Percentiles rank a stretch among this genome's conserved stretches.
Evolutionary conservation across 768 basidiomycete species (phyloP).

Genomic region (Obba rivulosa): DNA sequence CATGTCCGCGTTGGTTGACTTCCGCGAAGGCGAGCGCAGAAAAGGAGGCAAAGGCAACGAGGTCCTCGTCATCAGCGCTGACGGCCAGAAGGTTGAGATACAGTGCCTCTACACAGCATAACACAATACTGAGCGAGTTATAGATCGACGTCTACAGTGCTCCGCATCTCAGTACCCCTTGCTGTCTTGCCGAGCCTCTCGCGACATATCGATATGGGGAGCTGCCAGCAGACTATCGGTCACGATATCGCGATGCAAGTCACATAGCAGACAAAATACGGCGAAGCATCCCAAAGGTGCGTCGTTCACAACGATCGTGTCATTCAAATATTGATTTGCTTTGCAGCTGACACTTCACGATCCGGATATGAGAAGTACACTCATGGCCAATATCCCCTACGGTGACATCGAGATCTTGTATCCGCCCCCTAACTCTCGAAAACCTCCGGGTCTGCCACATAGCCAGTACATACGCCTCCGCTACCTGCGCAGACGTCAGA

Average conservation of each 20-base stretch:
- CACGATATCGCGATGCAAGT: conserved; percentile 42
- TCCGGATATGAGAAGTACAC: conserved; percentile 35
- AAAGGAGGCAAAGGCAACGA: conserved; percentile 40
- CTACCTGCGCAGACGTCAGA: conserved; percentile 5
- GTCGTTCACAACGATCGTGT: background rate
- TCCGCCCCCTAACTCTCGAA: background rate
- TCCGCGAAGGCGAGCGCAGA: conserved; percentile 48
- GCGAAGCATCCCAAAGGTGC: conserved; percentile 47
- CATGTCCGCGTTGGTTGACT: conserved; percentile 45
- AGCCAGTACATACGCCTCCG: conserved; percentile 10
- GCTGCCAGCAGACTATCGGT: conserved; percentile 39
- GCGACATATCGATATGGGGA: conserved; percentile 28
- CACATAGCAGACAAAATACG: conserved; percentile 43
- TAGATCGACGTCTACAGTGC: conserved; percentile 44
- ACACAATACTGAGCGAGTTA: too few relatives aligned
- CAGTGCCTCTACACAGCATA: background rate
- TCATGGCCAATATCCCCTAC: conserved; percentile 47
- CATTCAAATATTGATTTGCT: background rate
- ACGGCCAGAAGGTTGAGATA: conserved; percentile 31
- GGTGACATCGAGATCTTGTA: conserved; percentile 44
- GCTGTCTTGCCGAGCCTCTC: conserved; percentile 40
- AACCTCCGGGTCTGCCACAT: too few relatives aligned
- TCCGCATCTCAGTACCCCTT: conserved; percentile 45
- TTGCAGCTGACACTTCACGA: conserved; percentile 39
- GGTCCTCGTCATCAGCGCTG: conserved; percentile 38